A percentile compares a stretch with the other conserved stretches of the same genome.
These are phyloP conservation scores for Pseudomassariella vexata DNA, from an alignment of 2,329 filamentous ascomycete species.

Conservation along the genomic window DNA sequence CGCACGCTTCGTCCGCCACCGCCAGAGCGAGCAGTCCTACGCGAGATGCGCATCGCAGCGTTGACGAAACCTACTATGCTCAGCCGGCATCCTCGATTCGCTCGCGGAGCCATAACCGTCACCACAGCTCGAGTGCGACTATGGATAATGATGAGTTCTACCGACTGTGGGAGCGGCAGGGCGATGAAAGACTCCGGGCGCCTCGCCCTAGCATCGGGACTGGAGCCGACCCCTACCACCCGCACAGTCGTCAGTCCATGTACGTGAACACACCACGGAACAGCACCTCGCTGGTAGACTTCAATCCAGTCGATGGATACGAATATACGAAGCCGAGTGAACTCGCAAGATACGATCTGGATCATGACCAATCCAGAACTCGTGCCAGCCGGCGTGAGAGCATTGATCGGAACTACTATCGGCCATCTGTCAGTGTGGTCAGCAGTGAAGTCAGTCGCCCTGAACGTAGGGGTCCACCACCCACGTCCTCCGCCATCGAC, in stretches of 20 bases:
- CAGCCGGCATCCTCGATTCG: conserved; percentile 54
- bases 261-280: conserved; percentile 40
- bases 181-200: conserved; percentile 35
- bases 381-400: conserved; percentile 45
- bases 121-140: conserved; percentile 38
- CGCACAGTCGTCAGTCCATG: conserved; percentile 37
- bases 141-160: conserved; percentile 46
- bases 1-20: conserved; percentile 30
- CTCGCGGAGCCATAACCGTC: conserved; percentile 39
- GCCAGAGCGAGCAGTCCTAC: conserved; percentile 38
- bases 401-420: conserved; percentile 47
- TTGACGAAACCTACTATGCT: conserved; percentile 48
- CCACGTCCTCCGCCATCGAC: conserved; percentile 65
- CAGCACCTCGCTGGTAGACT: conserved; percentile 39
- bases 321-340: conserved; percentile 61
- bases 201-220: conserved; percentile 22
- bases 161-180: conserved; percentile 40
- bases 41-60: conserved; percentile 45
- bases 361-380: conserved; percentile 38
- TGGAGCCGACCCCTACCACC: conserved; percentile 40
- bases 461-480: conserved; percentile 51
- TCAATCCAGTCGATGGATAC: conserved; percentile 54
- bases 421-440: conserved; percentile 45
- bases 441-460: conserved; percentile 42
- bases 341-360: conserved; percentile 55